Evolutionary conservation across 108 stramenopile genomes (phyloP).

Genomic region (Poteriospumella lacustris): DNA sequence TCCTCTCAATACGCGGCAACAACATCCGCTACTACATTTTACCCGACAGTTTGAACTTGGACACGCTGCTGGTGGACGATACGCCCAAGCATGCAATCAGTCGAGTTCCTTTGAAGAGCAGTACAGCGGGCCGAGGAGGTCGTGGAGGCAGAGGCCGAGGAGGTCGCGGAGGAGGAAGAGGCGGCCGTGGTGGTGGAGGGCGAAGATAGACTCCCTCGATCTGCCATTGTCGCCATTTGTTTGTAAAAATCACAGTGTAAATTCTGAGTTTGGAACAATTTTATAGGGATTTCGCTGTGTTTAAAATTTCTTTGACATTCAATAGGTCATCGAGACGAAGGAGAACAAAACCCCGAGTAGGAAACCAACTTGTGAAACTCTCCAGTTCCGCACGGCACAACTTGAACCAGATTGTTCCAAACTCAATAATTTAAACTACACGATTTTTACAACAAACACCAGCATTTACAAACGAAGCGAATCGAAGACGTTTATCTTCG

Average conservation of each 20-base stretch:
- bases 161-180: constrained; percentile 38
- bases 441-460: too few relatives aligned
- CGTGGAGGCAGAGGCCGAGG: constrained; percentile 34
- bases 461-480: too few relatives aligned
- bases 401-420: neutral
- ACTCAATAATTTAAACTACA: neutral
- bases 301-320: neutral
- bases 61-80: constrained; percentile 92
- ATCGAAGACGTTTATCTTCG: neutral
- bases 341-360: too few relatives aligned
- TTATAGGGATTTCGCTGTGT: neutral
- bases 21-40: constrained; percentile 87
- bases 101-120: constrained; percentile 41
- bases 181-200: constrained; percentile 29
- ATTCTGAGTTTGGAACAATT: neutral
- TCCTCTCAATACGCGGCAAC: constrained; percentile 65
- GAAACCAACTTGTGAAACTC: neutral
- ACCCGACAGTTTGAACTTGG: constrained; percentile 93
- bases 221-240: neutral
- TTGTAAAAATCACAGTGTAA: neutral
- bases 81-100: constrained; percentile 68
- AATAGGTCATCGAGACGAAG: constrained; percentile 5
- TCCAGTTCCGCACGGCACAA: neutral
- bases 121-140: constrained; percentile 42
- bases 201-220: neutral